These are phyloP conservation scores for Oenanthe javanica DNA, from an alignment of 140 eudicot genomes.

Conservation along the genomic window DNA sequence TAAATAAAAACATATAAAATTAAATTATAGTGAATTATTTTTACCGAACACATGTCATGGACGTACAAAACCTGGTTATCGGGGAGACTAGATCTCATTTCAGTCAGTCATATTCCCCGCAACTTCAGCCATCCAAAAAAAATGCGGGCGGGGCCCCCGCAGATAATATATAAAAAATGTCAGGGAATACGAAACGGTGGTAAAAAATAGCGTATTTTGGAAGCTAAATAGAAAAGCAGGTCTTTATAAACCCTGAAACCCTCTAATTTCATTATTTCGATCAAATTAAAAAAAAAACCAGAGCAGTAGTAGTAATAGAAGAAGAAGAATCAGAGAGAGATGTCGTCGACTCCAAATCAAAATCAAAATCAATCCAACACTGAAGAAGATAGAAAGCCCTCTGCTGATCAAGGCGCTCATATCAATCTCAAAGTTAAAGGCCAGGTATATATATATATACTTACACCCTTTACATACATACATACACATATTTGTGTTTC, in stretches of 20 bases:
- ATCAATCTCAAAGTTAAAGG: slow-evolving; percentile 13
- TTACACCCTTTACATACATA: neutral
- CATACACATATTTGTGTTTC: neutral
- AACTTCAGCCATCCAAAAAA: too few relatives aligned
- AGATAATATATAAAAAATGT: too few relatives aligned
- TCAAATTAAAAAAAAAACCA: too few relatives aligned
- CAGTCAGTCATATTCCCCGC: too few relatives aligned
- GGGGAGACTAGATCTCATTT: too few relatives aligned
- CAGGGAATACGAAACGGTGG: neutral
- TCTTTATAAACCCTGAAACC: neutral
- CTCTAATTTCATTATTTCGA: too few relatives aligned
- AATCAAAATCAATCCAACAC: neutral
- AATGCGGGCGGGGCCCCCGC: too few relatives aligned
- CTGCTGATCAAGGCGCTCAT: slow-evolving; percentile 1
- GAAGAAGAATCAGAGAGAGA: neutral
- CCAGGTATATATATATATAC: neutral
- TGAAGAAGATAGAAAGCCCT: slow-evolving; percentile 5
- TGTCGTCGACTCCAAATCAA: slow-evolving; percentile 6
- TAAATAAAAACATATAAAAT: too few relatives aligned
- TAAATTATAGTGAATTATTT: too few relatives aligned
- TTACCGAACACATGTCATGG: too few relatives aligned
- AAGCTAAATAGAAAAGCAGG: neutral
- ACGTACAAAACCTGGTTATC: too few relatives aligned
- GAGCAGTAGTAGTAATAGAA: too few relatives aligned
- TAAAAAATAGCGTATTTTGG: neutral